phyloP scores from a whole-genome alignment of 306 rosid species.

The Lotus japonicus region DNA sequence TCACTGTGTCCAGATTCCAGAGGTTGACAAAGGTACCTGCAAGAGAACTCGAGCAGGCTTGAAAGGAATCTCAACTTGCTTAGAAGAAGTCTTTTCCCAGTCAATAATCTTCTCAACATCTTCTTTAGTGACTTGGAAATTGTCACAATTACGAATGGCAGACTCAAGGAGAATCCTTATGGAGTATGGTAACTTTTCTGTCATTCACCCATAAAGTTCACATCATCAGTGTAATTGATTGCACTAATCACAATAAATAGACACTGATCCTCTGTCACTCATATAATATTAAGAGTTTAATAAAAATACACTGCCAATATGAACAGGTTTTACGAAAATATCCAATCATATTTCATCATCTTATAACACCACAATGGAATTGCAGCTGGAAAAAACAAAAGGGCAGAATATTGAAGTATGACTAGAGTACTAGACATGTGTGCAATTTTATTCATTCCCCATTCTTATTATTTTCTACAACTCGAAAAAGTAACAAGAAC shows the following conservation, averaged over 20 bases:
- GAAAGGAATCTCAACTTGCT: constrained; percentile 92
- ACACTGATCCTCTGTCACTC: not conserved
- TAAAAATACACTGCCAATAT: too few species aligned
- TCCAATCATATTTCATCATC: too few species aligned
- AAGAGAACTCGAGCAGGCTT: constrained; percentile 92
- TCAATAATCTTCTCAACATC: constrained; percentile 91
- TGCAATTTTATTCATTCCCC: too few species aligned
- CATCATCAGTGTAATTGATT: not conserved
- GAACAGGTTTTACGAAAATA: too few species aligned
- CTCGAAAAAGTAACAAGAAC: too few species aligned
- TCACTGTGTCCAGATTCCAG: not conserved
- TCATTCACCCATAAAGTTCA: not conserved
- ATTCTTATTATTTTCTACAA: too few species aligned
- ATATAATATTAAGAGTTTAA: too few species aligned
- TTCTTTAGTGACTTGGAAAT: constrained; percentile 81
- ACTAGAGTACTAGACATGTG: too few species aligned
- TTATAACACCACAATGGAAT: too few species aligned
- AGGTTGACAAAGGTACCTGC: constrained; percentile 50
- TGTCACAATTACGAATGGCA: constrained; percentile 83
- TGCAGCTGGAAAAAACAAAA: too few species aligned
- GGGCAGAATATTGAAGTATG: too few species aligned
- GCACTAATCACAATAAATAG: not conserved
- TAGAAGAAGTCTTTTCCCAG: constrained; percentile 65
- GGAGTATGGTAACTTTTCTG: constrained; percentile 80
- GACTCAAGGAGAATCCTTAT: constrained; percentile 70